Base-by-base conservation (phyloP, 805 yeast species). In the Barnettozyma siamensis region DNA sequence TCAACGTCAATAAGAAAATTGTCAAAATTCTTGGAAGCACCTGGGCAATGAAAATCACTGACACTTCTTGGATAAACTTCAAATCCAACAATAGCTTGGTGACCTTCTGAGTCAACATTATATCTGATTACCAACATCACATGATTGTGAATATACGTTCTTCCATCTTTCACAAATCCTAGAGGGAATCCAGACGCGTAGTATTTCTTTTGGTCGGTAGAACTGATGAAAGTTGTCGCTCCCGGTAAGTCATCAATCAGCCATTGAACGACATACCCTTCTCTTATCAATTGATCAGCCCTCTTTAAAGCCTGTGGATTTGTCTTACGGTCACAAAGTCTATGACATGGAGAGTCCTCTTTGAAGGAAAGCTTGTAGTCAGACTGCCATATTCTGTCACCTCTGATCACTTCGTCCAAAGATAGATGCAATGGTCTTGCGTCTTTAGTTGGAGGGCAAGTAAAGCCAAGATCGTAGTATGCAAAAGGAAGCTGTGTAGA, bases 1-100 rank as follows among this genome's bases (percentile, higher is more conserved):
- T 66, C 62, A 5, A 72, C 62, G 17, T 71, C 62, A 7, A 87
- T 55, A 31, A 78, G 76, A 49, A 71, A 77, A 46, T 79, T 77
- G 29, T 74, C 66, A 57, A 69, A 82, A 51, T 74, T 64, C 48
- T 74, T 79, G 8, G 80, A 69, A 4, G 83, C 79, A 11, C 88
- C 89, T 2, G 95, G 94, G 59, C 96, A 88, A 38, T 70, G 58
- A 62, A 73, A 59, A 72, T 78, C 65, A 33, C 72, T 65, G 11
- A 84, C 89, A 40, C 93, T 83, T 57, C 78, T 81, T 10, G 96
- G 96, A 57, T 88, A 88, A 12, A 87, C 85, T 63, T 88, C 96
- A 51, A 88, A 84, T 0, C 95, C 96, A 16, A 88, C 95, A 51
- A 88, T 85, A 3, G 85, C 70, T 48, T 72, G 67, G 37, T 64